Conservation (phyloP, 2,329 filamentous ascomycete species). For the Fusarium sulawesiense region DNA sequence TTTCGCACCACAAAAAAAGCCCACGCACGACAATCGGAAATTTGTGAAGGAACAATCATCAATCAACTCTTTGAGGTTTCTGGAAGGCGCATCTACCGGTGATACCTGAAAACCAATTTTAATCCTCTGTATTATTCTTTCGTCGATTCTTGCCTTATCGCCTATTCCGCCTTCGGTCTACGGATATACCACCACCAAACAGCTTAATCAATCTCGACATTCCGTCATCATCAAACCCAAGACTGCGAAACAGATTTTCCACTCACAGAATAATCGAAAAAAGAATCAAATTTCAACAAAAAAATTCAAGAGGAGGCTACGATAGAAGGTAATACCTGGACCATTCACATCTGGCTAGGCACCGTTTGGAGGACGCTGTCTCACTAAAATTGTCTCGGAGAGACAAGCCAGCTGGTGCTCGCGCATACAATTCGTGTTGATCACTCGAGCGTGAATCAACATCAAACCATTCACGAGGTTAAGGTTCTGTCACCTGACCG, state of each 20-base stretch:
- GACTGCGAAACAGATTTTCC: constrained; percentile 41
- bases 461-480: constrained; percentile 18
- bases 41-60: constrained; percentile 38
- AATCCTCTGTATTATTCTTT: constrained; percentile 47
- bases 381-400: constrained; percentile 36
- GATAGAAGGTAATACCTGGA: constrained; percentile 24
- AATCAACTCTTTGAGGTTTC: constrained; percentile 33
- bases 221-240: constrained; percentile 34
- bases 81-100: constrained; percentile 48
- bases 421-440: constrained; percentile 38
- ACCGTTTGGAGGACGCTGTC: constrained; percentile 37
- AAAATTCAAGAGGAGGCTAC: constrained; percentile 41
- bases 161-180: constrained; percentile 30
- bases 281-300: constrained; percentile 35
- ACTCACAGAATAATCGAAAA: constrained; percentile 45
- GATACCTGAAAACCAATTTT: constrained; percentile 44
- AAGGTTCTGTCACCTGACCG: constrained; percentile 32
- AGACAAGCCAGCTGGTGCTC: constrained; percentile 44
- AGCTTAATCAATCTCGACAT: constrained; percentile 46
- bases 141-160: constrained; percentile 46
- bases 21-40: constrained; percentile 35
- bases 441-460: constrained; percentile 44
- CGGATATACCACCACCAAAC: constrained; percentile 26
- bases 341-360: constrained; percentile 40
- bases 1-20: constrained; percentile 34